Evolutionary conservation across 345 rosid species (phyloP), one percentile per base, ranked within the genome.

Genomic region (Punica granatum): DNA sequence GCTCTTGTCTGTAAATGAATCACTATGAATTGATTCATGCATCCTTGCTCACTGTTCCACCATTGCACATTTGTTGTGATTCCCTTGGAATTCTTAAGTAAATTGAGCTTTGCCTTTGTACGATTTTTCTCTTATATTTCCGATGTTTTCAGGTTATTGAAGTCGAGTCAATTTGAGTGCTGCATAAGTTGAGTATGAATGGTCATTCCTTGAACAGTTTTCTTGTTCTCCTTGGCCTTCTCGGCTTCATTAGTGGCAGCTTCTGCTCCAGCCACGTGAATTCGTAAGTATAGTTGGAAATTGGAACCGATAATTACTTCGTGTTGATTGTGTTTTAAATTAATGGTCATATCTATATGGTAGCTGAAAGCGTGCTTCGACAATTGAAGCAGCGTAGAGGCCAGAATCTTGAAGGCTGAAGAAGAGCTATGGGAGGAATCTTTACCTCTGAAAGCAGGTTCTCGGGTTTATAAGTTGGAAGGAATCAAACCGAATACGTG

Each of bases 381-480:
- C 3, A 49, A 67, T 16, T n/a, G 42, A 60, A 62, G 43, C 71
- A 89, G 91, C 78, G 70, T 68, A 15, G 79, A 79, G 53, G 65
- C 16, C 4, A 73, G 72, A 51, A 64, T 77, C 59, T 75, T 94
- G 76, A 69, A 74, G 74, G 90, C 79, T 31, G 96, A 95, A 49
- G 74, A 89, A 72, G 96, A 91, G 79, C 51, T 86, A 44, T 72
- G 78, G 92, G 78, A 77, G 80, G 93, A 89, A 79, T 84, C 81
- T 53, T 69, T 89, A 43, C 85, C 87, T 12, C 71, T 89, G 26
- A 80, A 64, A 54, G 69, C 69, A 70, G 92, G 96, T 75, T 85
- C 87, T 71, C 78, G 84, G 41, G 67, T 80, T 51, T 94, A 89
- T 63, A 67, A 71, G 33, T 73, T 94, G 70, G 74, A 83, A 63